Evolutionary conservation across 768 basidiomycete genomes (phyloP), one percentile per base, ranked within the genome.

Genomic region (Agrocybe chaxingu): DNA sequence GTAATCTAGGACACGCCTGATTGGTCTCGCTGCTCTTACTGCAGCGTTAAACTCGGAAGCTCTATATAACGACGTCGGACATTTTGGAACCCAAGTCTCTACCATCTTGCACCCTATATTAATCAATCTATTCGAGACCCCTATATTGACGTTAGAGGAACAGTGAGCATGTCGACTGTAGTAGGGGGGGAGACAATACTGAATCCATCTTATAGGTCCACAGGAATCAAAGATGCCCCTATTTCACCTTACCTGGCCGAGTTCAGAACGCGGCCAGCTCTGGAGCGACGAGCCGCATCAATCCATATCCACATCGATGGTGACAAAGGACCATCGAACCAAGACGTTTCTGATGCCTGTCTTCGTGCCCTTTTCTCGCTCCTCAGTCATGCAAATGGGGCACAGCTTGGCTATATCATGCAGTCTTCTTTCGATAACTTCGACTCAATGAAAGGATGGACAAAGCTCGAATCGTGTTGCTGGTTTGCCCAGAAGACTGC

Each of bases 261-360:
- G 62, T 96, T 94, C 58, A 81, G 91, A 33, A 84, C 84, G 4
- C 76, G 88, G 48, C 92, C 94, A 8, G 71, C 84, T 2, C 72
- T 84, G 10, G 89, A 95, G 64, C 74, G 94, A 47, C 81, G 90
- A 30, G 93, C 94, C 0, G 87, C 89, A 4, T 96, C 93, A 1
- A 87, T 97, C 10, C 93, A 95, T 62, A 71, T 87, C 7, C 93
- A 96, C 63, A 69, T 93, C 11, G 88, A 95, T 56, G 93, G 93
- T 8, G 90, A 97, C 59, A 81, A 84, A 44, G 93, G 93, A 0
- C 92, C 94, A 19, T 79, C 84, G 1, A 73, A 71, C 44, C 66
- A 70, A 1, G 93, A 94, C 57, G 88, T 96, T 19, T 78, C 86
- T 0, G 82, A 80, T 34, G 87, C 90, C 7, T 77, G 84, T 2